Evolutionary conservation across 2,329 filamentous ascomycete species (phyloP), one percentile per base, ranked within the genome.

Genomic region (Diaporthe ampelina): DNA sequence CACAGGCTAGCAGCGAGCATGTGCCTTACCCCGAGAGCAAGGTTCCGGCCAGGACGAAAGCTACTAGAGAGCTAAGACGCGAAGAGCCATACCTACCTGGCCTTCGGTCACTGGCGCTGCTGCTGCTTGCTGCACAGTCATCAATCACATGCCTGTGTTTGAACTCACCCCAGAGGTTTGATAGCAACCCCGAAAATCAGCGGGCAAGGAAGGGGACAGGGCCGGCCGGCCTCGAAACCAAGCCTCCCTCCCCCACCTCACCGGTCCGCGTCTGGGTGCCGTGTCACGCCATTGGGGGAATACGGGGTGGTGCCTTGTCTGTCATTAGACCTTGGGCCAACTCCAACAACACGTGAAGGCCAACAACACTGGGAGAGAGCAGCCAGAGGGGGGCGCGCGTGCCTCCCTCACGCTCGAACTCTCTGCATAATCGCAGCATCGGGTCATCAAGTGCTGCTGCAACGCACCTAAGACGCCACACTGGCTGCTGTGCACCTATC

Each of bases 101-200:
- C 35, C 11, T 37, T 37, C 11, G 8, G 35, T 37, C 35, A 37
- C 35, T 37, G 40, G 11, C 40, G 40, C 37, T 40, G 37, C 37
- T 40, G 37, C 37, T 45, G 17, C 43, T 19, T 29, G n/a, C 65
- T 69, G 67, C 52, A 70, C 17, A 70, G 67, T 70, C 67, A 70
- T 43, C 50, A 70, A 70, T 70, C 67, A 70, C 67, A 70, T 70
- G 67, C 15, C 45, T 69, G 24, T 15, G n/a, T n/a, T 11, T 48
- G 43, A 43, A 17, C 21, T 8, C 6, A 21, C 40, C 15, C 40
- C 40, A 43, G 35, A 10, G 40, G 40, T 43, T 43, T 43, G 40
- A 43, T 43, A 45, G 17, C 43, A 45, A 7, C 32, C 37, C 52
- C 24, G 32, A 26, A 21, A 43, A 43, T 15, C 15, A 13, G 40